Conservation (phyloP, 495 filamentous ascomycete genomes). For the Aspergillus homomorphus region DNA sequence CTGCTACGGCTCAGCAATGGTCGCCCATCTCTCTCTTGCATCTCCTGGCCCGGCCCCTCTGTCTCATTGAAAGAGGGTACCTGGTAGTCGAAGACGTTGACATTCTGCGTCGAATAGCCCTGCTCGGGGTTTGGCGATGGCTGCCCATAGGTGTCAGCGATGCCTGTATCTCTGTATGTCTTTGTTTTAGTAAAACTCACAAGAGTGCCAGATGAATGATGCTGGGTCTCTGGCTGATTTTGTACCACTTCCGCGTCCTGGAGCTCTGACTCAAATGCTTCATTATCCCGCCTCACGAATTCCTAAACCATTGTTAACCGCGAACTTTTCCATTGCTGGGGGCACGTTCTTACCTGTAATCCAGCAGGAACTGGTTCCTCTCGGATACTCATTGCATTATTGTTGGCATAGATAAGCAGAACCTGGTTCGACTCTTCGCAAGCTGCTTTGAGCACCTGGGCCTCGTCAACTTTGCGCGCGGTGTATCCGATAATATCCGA, state of each 20-base stretch:
- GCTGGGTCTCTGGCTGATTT: background rate
- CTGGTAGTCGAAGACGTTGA: slow-evolving; percentile 46
- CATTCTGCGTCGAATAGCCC: slow-evolving; percentile 15
- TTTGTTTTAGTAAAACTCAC: background rate
- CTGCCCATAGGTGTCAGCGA: slow-evolving; percentile 10
- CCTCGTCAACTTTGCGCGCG: slow-evolving; percentile 44
- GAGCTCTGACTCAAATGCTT: slow-evolving; percentile 44
- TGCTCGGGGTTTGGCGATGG: slow-evolving; percentile 11
- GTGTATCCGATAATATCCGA: slow-evolving; percentile 46
- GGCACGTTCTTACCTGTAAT: slow-evolving; percentile 36
- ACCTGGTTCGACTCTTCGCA: slow-evolving; percentile 47
- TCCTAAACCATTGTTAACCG: slow-evolving; percentile 27
- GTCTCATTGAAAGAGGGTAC: slow-evolving; percentile 38
- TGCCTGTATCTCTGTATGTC: background rate
- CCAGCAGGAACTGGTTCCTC: slow-evolving; percentile 32
- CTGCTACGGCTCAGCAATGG: slow-evolving; percentile 23
- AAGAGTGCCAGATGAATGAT: background rate
- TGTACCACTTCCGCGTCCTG: slow-evolving; percentile 16
- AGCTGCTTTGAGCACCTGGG: slow-evolving; percentile 51
- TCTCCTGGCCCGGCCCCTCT: slow-evolving; percentile 31
- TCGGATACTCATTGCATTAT: slow-evolving; percentile 35
- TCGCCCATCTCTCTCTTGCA: slow-evolving; percentile 33
- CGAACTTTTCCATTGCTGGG: background rate
- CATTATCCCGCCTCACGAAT: slow-evolving; percentile 49
- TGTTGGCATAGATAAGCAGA: slow-evolving; percentile 52